Conservation (phyloP, 345 rosid genomes). For the Murraya paniculata region DNA sequence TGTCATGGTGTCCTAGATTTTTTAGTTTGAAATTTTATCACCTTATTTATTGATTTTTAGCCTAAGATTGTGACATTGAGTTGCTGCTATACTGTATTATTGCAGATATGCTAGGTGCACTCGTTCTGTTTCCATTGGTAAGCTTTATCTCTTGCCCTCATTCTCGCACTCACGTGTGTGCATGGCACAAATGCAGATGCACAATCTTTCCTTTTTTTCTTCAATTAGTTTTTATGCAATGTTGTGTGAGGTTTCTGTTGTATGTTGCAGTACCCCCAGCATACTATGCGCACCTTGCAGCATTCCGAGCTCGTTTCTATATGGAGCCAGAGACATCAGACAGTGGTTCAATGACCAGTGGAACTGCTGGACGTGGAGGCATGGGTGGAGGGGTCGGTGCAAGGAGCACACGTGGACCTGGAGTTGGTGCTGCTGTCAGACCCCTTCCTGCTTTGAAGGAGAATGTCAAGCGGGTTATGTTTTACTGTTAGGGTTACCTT, state of each 20-base stretch:
- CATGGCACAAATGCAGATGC: neutral
- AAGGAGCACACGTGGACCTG: constrained; percentile 60
- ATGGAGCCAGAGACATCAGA: constrained; percentile 99
- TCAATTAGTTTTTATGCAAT: no score
- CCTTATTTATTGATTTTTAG: neutral
- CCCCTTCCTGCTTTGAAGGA: constrained; percentile 93
- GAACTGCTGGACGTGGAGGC: constrained; percentile 60
- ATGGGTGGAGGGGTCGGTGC: constrained; percentile 43
- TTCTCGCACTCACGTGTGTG: no score
- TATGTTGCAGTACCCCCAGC: constrained; percentile 84
- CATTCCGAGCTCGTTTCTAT: constrained; percentile 95
- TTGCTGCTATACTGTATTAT: neutral
- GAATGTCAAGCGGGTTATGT: constrained; percentile 94
- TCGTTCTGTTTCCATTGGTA: constrained; percentile 93
- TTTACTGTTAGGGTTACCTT: constrained; percentile 53
- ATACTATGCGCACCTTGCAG: constrained; percentile 96
- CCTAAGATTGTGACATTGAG: neutral
- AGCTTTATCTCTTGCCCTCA: constrained; percentile 16
- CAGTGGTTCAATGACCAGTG: constrained; percentile 92
- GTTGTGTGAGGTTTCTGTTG: neutral
- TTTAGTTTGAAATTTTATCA: neutral
- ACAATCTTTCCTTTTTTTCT: neutral
- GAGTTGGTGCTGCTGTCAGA: constrained; percentile 63
- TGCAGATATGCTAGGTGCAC: constrained; percentile 96
- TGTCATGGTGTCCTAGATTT: neutral